Evolutionary conservation across 208 protist species (phyloP).

Genomic region (Lotmaria passim): DNA sequence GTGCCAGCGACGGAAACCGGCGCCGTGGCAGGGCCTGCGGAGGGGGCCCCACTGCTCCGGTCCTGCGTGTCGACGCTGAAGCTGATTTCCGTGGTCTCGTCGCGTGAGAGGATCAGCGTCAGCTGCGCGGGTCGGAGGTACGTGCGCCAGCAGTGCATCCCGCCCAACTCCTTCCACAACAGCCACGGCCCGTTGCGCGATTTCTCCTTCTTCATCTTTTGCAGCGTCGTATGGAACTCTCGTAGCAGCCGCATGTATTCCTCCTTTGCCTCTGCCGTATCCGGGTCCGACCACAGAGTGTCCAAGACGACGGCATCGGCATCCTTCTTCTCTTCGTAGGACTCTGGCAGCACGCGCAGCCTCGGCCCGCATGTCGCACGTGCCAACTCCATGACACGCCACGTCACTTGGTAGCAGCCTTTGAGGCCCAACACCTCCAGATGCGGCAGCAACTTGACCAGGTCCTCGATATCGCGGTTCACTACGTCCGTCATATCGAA

Average conservation of each 20-base stretch:
- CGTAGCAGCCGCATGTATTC: neutral
- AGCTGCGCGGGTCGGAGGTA: conserved; percentile 15
- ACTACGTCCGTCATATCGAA: conserved; percentile 5
- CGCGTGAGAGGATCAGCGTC: conserved; percentile 12
- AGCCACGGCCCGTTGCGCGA: conserved; percentile 11
- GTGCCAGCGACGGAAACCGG: neutral
- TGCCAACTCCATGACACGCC: conserved; percentile 13
- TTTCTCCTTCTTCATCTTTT: neutral
- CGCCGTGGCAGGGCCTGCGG: neutral
- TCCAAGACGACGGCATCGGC: neutral
- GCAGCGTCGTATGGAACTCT: conserved; percentile 5
- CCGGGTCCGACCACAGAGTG: conserved; percentile 5
- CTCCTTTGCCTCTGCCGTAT: neutral
- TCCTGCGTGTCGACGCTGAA: conserved; percentile 16
- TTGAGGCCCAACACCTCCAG: conserved; percentile 13
- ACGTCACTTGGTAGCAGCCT: conserved; percentile 14
- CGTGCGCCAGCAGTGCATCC: conserved; percentile 16
- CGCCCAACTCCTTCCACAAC: conserved; percentile 21
- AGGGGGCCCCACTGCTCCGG: neutral
- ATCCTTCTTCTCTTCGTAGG: conserved; percentile 10
- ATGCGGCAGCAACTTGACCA: conserved; percentile 4
- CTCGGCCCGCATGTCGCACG: conserved; percentile 11
- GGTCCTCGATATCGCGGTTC: neutral
- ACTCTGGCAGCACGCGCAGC: conserved; percentile 18
- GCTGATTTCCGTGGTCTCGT: conserved; percentile 2